Base-by-base conservation (phyloP, 441 rosid species). In the Mallotus repandus region DNA sequence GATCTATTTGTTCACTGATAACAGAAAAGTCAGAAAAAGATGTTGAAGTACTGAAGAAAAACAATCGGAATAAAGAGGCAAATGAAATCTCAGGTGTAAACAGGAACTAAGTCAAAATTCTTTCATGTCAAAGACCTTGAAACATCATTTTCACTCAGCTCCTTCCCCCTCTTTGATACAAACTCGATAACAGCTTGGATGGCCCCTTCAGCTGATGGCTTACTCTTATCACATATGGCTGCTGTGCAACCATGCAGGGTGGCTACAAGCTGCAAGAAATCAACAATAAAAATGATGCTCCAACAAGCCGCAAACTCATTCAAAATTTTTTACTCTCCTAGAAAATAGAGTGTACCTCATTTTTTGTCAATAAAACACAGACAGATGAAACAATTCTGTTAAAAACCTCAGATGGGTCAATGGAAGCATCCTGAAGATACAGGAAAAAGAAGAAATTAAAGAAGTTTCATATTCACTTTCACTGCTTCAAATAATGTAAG, bases 401-500 rank as follows among this genome's bases (percentile, higher is more conserved):
- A 72, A 92, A 94, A 86, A 96, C 97, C 84, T 96, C 98, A 21
- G 99, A 96, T 63, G 98, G 99, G 82, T 96, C 99, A 76, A 96
- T 96, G 61, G 99, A 96, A 78, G 98, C 94, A 88, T 96, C 98
- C 99, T 96, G 96, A 75, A 83, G 63, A 79, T 57, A 72, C 53
- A 68, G 7, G 11, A 69, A 15, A 72, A 38, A 62, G 9, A 10
- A 21, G 55, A 22, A 66, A 38, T 45, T 7, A 45, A 57, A 69
- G n/a, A 64, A 32, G 54, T 19, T 29, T 8, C 48, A 56, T 43
- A 56, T 68, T 59, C 43, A 50, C 63, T 65, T 70, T 49, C 56
- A 56, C 63, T 71, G 59, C 66, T 75, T 59, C 62, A 69, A 70
- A 76, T 59, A 62, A 72, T 50, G 61, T 16, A 77, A 53, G 80